Base-by-base conservation (phyloP, 1,284 basidiomycete genomes). In the Malassezia restricta region DNA sequence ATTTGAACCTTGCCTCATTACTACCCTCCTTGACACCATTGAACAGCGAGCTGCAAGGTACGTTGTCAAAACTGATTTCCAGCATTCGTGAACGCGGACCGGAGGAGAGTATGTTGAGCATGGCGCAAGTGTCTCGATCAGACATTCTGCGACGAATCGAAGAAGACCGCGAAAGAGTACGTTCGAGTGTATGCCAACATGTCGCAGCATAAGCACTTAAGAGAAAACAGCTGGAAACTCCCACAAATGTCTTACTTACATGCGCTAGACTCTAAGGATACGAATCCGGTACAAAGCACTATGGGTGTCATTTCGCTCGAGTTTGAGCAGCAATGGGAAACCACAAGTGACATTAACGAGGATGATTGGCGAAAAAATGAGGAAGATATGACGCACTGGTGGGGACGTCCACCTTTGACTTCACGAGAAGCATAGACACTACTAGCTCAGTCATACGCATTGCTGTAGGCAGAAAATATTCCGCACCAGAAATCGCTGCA, bases 221-320 rank as follows among this genome's bases (percentile, higher is more conserved):
- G 64, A 9, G 90, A 95, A 74, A 82, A 86, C 20, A 82, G 89
- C 49, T 95, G 91, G 90, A 88, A 92, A 24, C 83, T 92, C 64
- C 84, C 85, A 33, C 80, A 49, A 78, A 80, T 67, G 40, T 64
- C 71, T 24, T 56, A 64, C 52, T 24, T 46, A 3, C 43, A 57
- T 43, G 44, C 50, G 1, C 38, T 57, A 20, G 6, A 48, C 8
- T 32, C 14, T 5, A 37, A 37, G 12, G 11, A 35, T 35, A 15
- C 33, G 33, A 15, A 15, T 35, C 11, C 11, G 33, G 40, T 5
- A 11, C 15, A 14, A 30, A 9, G 4, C 15, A 14, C 45, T 12
- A 17, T 32, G 17, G 49, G 54, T 37, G 48, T 53, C 5, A 43
- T 55, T n/a, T 30, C 51, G 15, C 40, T 65, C n/a, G 62, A 65